phyloP scores from a whole-genome alignment of 441 rosid genomes.

The Croton setiger region DNA sequence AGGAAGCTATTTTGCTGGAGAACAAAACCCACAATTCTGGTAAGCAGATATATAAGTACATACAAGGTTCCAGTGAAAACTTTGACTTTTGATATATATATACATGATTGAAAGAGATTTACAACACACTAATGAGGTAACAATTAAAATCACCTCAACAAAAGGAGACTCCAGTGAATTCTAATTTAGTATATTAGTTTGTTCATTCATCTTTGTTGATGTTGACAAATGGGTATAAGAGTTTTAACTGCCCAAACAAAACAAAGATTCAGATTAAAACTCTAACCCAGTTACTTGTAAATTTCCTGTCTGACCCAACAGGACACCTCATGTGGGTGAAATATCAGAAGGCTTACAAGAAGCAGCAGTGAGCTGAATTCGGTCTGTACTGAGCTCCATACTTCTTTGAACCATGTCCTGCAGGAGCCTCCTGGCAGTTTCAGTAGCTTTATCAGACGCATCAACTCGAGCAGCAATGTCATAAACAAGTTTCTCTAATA shows the following conservation, averaged over 20 bases:
- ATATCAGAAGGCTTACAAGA: constrained; percentile 37
- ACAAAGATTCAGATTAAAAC: constrained; percentile 26
- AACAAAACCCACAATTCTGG: not conserved
- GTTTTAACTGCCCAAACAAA: constrained; percentile 24
- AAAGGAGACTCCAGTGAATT: constrained; percentile 23
- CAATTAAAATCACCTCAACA: constrained; percentile 18
- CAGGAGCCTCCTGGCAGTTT: constrained; percentile 64
- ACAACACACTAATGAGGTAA: constrained; percentile 32
- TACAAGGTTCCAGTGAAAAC: constrained; percentile 16
- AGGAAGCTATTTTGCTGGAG: not conserved
- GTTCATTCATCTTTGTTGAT: constrained; percentile 22
- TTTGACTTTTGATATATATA: constrained; percentile 17
- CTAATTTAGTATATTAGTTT: constrained; percentile 21
- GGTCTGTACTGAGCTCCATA: constrained; percentile 56
- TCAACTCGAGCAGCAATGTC: constrained; percentile 61
- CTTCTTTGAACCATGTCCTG: constrained; percentile 78
- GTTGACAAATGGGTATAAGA: constrained; percentile 19
- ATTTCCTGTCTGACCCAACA: constrained; percentile 3
- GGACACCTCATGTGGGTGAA: constrained; percentile 22
- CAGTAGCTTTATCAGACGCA: constrained; percentile 64
- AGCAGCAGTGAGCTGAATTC: constrained; percentile 36
- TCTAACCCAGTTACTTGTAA: constrained; percentile 18
- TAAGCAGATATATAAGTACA: constrained; percentile 9
- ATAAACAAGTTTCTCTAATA: constrained; percentile 55
- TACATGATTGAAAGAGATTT: constrained; percentile 30